These are phyloP conservation scores for Stentor roeselii DNA, from an alignment of 73 alveolate genomes.

Conservation along the genomic window DNA sequence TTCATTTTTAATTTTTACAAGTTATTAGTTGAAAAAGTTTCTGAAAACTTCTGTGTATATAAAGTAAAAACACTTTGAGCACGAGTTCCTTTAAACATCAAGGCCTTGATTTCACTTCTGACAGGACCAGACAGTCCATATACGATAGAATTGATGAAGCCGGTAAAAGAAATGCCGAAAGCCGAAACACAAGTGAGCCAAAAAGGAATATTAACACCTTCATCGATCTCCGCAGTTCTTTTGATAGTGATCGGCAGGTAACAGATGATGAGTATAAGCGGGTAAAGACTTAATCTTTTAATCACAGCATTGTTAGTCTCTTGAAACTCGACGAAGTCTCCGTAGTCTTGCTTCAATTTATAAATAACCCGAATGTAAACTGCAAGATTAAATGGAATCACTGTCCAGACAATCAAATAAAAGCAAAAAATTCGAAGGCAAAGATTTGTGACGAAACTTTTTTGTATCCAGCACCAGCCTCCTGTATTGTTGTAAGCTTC, in stretches of 20 bases:
- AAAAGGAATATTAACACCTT: background rate
- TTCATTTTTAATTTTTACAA: no score
- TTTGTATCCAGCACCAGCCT: slow-evolving; percentile 23
- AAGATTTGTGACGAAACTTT: background rate
- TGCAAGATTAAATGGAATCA: background rate
- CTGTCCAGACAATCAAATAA: background rate
- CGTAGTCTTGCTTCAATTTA: background rate
- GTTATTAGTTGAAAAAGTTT: background rate
- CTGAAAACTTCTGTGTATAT: background rate
- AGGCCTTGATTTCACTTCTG: background rate
- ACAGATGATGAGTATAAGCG: slow-evolving; percentile 2
- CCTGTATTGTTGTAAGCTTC: background rate
- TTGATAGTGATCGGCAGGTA: background rate
- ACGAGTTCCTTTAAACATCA: background rate
- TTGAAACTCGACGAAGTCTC: background rate
- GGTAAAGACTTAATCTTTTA: background rate
- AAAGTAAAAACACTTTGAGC: background rate
- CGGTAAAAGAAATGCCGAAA: background rate
- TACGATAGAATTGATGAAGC: background rate
- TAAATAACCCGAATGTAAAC: slow-evolving; percentile 1
- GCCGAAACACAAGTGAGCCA: background rate
- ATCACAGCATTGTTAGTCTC: background rate
- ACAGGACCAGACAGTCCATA: slow-evolving; percentile 20
- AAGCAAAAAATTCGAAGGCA: background rate
- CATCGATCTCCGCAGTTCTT: slow-evolving; percentile 1